These are phyloP conservation scores for Pyracantha coccinea DNA, from an alignment of 331 rosid species.

Conservation along the genomic window DNA sequence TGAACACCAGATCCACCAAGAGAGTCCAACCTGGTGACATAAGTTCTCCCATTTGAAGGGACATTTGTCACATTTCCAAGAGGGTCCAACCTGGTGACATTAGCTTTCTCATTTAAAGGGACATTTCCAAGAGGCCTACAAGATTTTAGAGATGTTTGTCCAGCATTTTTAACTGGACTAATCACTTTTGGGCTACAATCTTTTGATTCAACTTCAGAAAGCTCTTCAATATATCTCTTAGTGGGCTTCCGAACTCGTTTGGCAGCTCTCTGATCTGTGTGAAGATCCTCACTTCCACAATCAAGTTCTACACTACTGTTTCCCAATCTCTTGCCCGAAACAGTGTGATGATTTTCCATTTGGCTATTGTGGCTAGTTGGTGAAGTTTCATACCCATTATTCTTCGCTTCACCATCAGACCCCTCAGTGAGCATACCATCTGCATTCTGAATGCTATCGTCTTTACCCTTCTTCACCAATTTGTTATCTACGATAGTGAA, in stretches of 20 bases:
- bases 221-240: slow-evolving; percentile 94
- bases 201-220: slow-evolving; percentile 70
- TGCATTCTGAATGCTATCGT: slow-evolving; percentile 38
- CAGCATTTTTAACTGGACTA: slow-evolving; percentile 31
- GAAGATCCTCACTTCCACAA: slow-evolving; percentile 40
- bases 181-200: slow-evolving; percentile 42
- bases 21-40: slow-evolving; percentile 61
- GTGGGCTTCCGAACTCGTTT: slow-evolving; percentile 95
- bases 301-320: slow-evolving; percentile 36
- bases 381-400: slow-evolving; percentile 27
- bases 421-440: slow-evolving; percentile 23
- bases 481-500: slow-evolving; percentile 56
- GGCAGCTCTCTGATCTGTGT: slow-evolving; percentile 44
- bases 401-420: slow-evolving; percentile 23
- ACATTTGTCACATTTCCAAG: slow-evolving; percentile 22
- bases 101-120: slow-evolving; percentile 45
- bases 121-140: slow-evolving; percentile 37
- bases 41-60: slow-evolving; percentile 45
- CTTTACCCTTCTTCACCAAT: slow-evolving; percentile 33
- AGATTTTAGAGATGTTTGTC: slow-evolving; percentile 33
- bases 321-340: slow-evolving; percentile 32
- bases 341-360: slow-evolving; percentile 39
- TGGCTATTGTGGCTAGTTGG: slow-evolving; percentile 28
- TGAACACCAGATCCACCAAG: slow-evolving; percentile 77
- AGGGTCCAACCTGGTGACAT: slow-evolving; percentile 61